These are phyloP conservation scores for Diophrys appendiculata DNA, from an alignment of 73 alveolate genomes.

Conservation along the genomic window DNA sequence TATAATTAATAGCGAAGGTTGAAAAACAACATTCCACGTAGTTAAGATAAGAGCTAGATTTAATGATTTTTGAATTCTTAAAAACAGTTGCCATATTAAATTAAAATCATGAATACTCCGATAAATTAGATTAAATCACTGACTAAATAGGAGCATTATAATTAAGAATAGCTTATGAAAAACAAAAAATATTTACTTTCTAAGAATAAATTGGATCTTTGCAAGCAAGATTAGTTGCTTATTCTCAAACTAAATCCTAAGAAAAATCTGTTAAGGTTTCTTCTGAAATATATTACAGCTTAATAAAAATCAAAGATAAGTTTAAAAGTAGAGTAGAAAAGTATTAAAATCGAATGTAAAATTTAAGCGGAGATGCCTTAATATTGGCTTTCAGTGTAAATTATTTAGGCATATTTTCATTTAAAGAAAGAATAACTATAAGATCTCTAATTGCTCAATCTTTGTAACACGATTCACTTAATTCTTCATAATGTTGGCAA, in stretches of 20 bases:
- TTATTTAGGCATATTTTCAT: slow-evolving; percentile 46
- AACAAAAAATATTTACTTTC: neutral
- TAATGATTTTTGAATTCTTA: neutral
- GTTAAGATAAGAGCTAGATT: neutral
- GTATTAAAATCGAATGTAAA: neutral
- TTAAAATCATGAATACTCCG: neutral
- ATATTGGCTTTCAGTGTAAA: slow-evolving; percentile 40
- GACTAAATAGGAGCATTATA: neutral
- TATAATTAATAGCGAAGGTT: neutral
- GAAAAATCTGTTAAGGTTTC: neutral
- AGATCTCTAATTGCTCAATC: slow-evolving; percentile 29
- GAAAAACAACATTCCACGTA: neutral
- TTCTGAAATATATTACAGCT: neutral
- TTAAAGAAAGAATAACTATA: slow-evolving; percentile 23
- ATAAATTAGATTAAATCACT: too few relatives aligned
- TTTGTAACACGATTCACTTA: neutral
- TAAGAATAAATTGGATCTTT: neutral
- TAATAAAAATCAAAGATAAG: neutral
- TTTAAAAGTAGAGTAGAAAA: neutral
- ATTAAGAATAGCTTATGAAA: neutral
- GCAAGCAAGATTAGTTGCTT: neutral
- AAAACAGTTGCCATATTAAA: neutral
- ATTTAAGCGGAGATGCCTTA: slow-evolving; percentile 35
- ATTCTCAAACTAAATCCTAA: neutral
- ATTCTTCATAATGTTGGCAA: slow-evolving; percentile 31